Conservation (phyloP, 73 alveolate genomes). For the Tetrahymena elliotti region DNA sequence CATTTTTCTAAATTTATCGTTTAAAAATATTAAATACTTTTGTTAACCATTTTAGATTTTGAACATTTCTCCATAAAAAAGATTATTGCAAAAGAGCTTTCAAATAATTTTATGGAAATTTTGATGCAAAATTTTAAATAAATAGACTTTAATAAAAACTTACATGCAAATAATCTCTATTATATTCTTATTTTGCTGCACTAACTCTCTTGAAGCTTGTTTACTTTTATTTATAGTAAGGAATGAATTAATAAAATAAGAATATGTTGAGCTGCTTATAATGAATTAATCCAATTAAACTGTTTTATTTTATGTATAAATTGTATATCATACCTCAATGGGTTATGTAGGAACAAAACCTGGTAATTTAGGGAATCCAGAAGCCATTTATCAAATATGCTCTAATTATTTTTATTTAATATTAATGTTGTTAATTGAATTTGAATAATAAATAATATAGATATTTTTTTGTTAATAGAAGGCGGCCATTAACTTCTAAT, state of each 20-base stretch:
- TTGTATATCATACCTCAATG: constrained; percentile 37
- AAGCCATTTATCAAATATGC: constrained; percentile 15
- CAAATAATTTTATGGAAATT: background rate
- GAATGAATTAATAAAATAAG: background rate
- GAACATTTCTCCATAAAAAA: background rate
- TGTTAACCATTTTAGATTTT: background rate
- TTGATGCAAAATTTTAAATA: background rate
- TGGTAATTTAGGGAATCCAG: constrained; percentile 75
- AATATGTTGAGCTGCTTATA: constrained; percentile 4
- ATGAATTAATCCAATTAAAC: constrained; percentile 4
- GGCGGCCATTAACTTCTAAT: background rate
- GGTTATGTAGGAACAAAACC: constrained; percentile 72
- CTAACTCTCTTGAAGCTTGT: constrained; percentile 45
- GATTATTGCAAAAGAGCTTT: background rate
- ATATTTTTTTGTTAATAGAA: background rate
- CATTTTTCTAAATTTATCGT: constrained; percentile 24
- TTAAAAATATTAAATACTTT: constrained; percentile 3
- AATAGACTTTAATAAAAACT: background rate
- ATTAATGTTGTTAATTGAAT: background rate
- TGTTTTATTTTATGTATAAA: constrained; percentile 14
- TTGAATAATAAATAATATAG: background rate
- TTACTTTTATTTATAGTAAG: constrained; percentile 16
- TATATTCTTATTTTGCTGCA: constrained; percentile 53
- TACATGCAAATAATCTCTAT: constrained; percentile 36
- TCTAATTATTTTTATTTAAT: background rate